Base-by-base conservation (phyloP, 495 filamentous ascomycete genomes). In the Penicillium egyptiacum region DNA sequence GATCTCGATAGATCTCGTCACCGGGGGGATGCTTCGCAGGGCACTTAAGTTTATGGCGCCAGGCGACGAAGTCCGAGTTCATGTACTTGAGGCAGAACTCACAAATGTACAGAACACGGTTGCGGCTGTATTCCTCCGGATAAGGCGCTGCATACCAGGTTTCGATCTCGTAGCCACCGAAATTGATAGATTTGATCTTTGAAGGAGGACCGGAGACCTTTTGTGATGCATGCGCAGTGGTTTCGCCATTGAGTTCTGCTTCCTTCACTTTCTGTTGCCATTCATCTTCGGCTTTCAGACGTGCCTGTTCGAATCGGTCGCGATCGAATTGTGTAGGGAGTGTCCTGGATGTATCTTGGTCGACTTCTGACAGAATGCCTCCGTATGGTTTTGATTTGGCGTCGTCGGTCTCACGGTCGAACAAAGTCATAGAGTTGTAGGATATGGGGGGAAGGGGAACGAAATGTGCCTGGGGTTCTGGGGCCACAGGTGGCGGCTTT, bases 141-240 rank as follows among this genome's bases (percentile, higher is more conserved):
- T 98, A 98, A 19, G 94, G 94, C 25, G 94, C 93, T n/a, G 95
- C 92, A 72, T 98, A 97, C 94, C 94, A 98, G 22, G 92, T 98
- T 71, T 98, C 95, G 63, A 98, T 98, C 67, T 98, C 93, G 74
- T 88, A 94, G 40, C 90, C 90, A 26, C 95, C 94, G 74, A 98
- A 98, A 57, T 96, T 92, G 76, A 98, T 96, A 73, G 92, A 96
- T 67, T 98, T 94, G 71, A 98, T 97, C 71, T 96, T 92, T 65
- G 92, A 96, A 3, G 92, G 88, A 5, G 91, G 89, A 0, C 89
- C 91, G 10, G 91, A 87, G 1, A 87, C 81, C 67, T 96, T 96
- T 54, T 80, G 76, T n/a, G 75, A 74, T 17, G 77, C 71, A 28
- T 77, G 76, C 9, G 76, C 71, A 19, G 71, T 74, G n/a, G 67